Evolutionary conservation across 2,329 filamentous ascomycete species (phyloP).

Genomic region (Metarhizium sp.): DNA sequence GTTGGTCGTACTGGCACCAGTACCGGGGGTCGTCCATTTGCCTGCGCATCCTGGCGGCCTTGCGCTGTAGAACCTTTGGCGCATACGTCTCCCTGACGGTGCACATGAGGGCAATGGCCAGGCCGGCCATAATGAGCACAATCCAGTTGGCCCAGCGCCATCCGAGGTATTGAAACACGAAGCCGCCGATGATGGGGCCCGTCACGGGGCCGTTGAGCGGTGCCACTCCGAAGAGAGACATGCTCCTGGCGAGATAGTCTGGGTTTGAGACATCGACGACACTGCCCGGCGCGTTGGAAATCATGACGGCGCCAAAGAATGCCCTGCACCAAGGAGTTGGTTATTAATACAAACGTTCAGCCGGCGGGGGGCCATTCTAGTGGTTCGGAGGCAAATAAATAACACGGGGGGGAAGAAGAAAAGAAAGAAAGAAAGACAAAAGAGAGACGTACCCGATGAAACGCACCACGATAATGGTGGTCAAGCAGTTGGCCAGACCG

Average conservation of each 20-base stretch:
- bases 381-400: no score
- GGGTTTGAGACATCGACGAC: conserved; percentile 77
- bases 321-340: conserved; percentile 12
- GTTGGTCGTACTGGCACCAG: conserved; percentile 75
- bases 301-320: conserved; percentile 63
- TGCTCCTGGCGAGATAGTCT: conserved; percentile 69
- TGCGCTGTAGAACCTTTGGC: conserved; percentile 58
- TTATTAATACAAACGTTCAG: not conserved
- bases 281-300: conserved; percentile 74
- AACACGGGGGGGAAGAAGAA: not conserved
- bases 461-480: conserved; percentile 59
- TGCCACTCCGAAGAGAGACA: conserved; percentile 62
- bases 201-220: conserved; percentile 65
- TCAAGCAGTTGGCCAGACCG: conserved; percentile 58
- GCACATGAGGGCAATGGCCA: conserved; percentile 48
- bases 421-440: not conserved
- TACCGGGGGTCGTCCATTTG: conserved; percentile 62
- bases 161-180: conserved; percentile 58
- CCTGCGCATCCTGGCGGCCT: conserved; percentile 54
- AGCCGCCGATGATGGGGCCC: conserved; percentile 57
- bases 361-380: not conserved
- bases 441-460: conserved; percentile 53
- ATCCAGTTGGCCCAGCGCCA: conserved; percentile 90
- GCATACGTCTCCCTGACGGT: conserved; percentile 68
- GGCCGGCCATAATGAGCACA: conserved; percentile 60